These are phyloP conservation scores for Stemphylium vesicarium DNA, from an alignment of 2,329 filamentous ascomycete species.

Conservation along the genomic window DNA sequence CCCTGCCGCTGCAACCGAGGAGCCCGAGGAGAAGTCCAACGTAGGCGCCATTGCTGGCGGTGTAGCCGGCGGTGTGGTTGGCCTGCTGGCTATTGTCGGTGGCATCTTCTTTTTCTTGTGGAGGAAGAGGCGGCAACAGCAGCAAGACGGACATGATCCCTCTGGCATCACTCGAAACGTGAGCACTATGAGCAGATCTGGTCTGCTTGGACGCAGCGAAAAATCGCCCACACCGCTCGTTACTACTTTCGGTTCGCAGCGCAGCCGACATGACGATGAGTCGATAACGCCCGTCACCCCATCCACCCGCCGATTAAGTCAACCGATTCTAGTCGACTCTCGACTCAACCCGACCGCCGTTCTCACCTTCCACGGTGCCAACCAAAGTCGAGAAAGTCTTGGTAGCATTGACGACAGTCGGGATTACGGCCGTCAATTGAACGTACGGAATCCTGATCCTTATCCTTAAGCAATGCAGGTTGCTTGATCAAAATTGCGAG, in stretches of 20 bases:
- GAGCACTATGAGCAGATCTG: conserved; percentile 57
- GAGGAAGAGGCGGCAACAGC: conserved; percentile 36
- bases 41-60: conserved; percentile 55
- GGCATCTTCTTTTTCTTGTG: conserved; percentile 50
- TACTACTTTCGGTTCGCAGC: conserved; percentile 37
- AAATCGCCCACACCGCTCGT: conserved; percentile 35
- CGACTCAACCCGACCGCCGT: conserved; percentile 57
- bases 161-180: conserved; percentile 49
- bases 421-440: conserved; percentile 57
- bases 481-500: neutral
- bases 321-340: conserved; percentile 56
- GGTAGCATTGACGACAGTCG: conserved; percentile 55
- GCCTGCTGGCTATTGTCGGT: conserved; percentile 45
- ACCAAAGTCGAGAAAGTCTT: conserved; percentile 54
- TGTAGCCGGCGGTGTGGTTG: conserved; percentile 51
- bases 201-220: conserved; percentile 47
- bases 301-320: conserved; percentile 49
- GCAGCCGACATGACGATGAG: conserved; percentile 39
- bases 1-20: conserved; percentile 17
- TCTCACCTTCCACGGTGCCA: conserved; percentile 51
- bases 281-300: conserved; percentile 45
- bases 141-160: conserved; percentile 22
- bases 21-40: conserved; percentile 29
- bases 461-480: conserved; percentile 22
- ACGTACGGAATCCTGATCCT: conserved; percentile 50